Percentiles rank a stretch among this genome's conserved stretches.
phyloP scores from a whole-genome alignment of 768 basidiomycete genomes.

The Daedaleopsis sinensis region DNA sequence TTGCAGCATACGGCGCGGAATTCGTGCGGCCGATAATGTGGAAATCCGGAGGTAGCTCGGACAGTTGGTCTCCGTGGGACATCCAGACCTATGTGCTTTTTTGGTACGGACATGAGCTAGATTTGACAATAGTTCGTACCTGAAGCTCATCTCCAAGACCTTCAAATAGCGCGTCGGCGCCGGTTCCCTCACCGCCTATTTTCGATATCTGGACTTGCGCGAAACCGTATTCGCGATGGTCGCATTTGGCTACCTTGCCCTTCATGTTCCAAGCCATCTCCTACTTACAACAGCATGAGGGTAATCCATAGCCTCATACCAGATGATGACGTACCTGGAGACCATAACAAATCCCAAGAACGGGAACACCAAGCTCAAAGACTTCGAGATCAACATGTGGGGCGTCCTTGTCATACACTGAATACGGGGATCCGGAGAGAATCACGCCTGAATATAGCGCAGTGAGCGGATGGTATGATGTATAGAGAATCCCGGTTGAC shows the following conservation, averaged over 20 bases:
- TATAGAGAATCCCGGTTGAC: slow-evolving; percentile 38
- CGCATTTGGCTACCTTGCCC: slow-evolving; percentile 82
- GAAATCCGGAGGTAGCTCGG: slow-evolving; percentile 78
- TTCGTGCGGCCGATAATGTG: slow-evolving; percentile 85
- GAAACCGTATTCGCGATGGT: slow-evolving; percentile 95
- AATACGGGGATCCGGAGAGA: slow-evolving; percentile 96
- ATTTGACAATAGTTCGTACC: slow-evolving; percentile 43
- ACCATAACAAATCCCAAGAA: slow-evolving; percentile 97
- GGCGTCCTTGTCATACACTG: slow-evolving; percentile 91
- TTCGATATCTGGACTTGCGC: slow-evolving; percentile 78
- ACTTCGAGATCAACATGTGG: slow-evolving; percentile 94
- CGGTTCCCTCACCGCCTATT: slow-evolving; percentile 48
- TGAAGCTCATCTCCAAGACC: slow-evolving; percentile 89
- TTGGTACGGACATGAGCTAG: background rate
- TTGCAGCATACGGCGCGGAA: slow-evolving; percentile 89
- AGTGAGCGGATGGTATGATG: slow-evolving; percentile 18
- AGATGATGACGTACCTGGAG: slow-evolving; percentile 64
- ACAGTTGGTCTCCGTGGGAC: slow-evolving; percentile 97
- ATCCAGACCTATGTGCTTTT: slow-evolving; percentile 84
- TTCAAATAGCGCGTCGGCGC: slow-evolving; percentile 79
- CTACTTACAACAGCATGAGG: slow-evolving; percentile 41
- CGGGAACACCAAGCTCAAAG: slow-evolving; percentile 85
- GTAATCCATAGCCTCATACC: background rate
- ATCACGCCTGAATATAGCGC: slow-evolving; percentile 72
- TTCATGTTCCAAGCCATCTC: slow-evolving; percentile 91